A percentile compares a stretch with the other conserved stretches of the same genome.
These are phyloP conservation scores for Gynandropsis gynandra DNA, from an alignment of 345 rosid genomes.

Conservation along the genomic window DNA sequence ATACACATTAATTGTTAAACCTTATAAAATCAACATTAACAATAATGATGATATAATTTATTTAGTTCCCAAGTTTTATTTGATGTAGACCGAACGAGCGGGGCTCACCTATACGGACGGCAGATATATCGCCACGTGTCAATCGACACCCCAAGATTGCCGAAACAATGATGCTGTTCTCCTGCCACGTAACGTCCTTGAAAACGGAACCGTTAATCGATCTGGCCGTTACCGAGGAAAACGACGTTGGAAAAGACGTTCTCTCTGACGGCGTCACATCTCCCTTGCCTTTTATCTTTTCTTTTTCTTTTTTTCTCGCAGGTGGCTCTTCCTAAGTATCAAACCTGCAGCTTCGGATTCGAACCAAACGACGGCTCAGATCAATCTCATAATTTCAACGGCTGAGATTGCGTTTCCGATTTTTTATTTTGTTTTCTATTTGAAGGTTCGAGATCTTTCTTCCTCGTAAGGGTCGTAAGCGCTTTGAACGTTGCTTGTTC, in stretches of 20 bases:
- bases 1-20: too few relatives aligned
- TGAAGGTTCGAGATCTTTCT: conserved; percentile 21
- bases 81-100: too few relatives aligned
- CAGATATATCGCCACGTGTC: too few relatives aligned
- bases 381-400: not conserved
- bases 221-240: not conserved
- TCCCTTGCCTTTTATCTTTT: conserved; percentile 8
- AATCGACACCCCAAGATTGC: not conserved
- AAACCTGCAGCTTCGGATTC: conserved; percentile 16
- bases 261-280: conserved; percentile 24
- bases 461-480: conserved; percentile 15
- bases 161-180: not conserved
- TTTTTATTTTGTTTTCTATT: conserved; percentile 15
- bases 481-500: conserved; percentile 13
- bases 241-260: conserved; percentile 15
- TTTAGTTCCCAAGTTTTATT: too few relatives aligned
- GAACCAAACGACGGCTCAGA: conserved; percentile 25
- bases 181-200: not conserved
- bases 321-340: conserved; percentile 16
- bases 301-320: not conserved
- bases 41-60: too few relatives aligned
- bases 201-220: not conserved
- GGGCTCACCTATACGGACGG: too few relatives aligned
- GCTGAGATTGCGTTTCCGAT: not conserved
- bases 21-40: too few relatives aligned